These are phyloP conservation scores for Albifimbria verrucaria DNA, from an alignment of 2,329 filamentous ascomycete species.

Conservation along the genomic window DNA sequence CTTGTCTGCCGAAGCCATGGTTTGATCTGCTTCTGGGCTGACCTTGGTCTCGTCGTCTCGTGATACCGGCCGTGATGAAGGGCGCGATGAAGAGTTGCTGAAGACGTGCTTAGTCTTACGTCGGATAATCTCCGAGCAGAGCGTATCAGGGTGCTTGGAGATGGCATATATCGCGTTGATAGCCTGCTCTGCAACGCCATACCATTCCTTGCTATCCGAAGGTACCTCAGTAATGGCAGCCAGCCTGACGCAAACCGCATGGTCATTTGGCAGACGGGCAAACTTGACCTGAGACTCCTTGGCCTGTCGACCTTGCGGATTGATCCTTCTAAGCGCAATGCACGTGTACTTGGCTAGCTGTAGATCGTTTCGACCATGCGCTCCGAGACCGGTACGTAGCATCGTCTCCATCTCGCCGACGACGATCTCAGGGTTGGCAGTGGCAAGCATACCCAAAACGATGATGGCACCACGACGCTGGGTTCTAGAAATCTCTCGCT, in stretches of 20 bases:
- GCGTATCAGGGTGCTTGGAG: conserved; percentile 87
- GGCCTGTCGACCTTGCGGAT: conserved; percentile 74
- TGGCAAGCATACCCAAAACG: conserved; percentile 91
- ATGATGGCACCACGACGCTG: conserved; percentile 94
- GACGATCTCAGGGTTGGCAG: conserved; percentile 88
- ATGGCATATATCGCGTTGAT: conserved; percentile 93
- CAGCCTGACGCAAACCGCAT: conserved; percentile 78
- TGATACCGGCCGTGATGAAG: conserved; percentile 42
- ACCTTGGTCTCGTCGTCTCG: conserved; percentile 39
- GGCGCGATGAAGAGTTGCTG: conserved; percentile 36
- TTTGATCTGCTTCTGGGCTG: conserved; percentile 25
- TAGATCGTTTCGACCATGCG: conserved; percentile 76
- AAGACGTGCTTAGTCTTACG: conserved; percentile 85
- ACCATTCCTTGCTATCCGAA: conserved; percentile 93
- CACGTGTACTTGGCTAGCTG: conserved; percentile 94
- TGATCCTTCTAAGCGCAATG: conserved; percentile 87
- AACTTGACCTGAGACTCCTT: conserved; percentile 68
- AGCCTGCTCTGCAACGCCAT: conserved; percentile 91
- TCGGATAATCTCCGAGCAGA: conserved; percentile 87
- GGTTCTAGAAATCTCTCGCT: conserved; percentile 84
- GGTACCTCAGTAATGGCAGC: conserved; percentile 82
- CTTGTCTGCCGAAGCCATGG: conserved; percentile 33
- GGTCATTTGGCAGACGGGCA: conserved; percentile 84
- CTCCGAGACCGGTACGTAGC: conserved; percentile 82
- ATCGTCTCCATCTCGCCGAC: conserved; percentile 94